A percentile compares a stretch with the other conserved stretches of the same genome.
Evolutionary conservation across 768 basidiomycete genomes (phyloP).

Genomic region (Leccinum broughii): DNA sequence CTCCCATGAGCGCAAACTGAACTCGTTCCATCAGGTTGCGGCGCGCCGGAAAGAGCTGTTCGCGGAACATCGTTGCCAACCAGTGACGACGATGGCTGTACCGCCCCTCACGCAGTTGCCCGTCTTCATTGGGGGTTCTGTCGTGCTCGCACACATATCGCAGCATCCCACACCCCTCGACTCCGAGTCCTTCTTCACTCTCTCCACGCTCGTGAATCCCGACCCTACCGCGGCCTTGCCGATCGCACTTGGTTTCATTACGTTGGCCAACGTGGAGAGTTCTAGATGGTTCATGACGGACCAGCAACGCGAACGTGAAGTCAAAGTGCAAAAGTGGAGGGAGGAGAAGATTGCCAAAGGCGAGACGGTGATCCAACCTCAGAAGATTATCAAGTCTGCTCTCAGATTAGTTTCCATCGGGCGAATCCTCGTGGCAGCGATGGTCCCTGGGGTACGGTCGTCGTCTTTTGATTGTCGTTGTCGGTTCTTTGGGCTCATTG

Average conservation of each 20-base stretch:
- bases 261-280: slow-evolving; percentile 79
- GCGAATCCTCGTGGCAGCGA: slow-evolving; percentile 64
- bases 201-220: slow-evolving; percentile 67
- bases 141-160: slow-evolving; percentile 56
- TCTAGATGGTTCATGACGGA: slow-evolving; percentile 70
- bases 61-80: slow-evolving; percentile 55
- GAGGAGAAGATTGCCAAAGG: slow-evolving; percentile 44
- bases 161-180: slow-evolving; percentile 65
- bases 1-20: slow-evolving; percentile 2
- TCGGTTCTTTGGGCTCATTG: slow-evolving; percentile 5
- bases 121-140: slow-evolving; percentile 66
- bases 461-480: slow-evolving; percentile 19
- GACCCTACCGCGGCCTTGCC: slow-evolving; percentile 73
- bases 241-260: slow-evolving; percentile 68
- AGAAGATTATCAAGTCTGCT: slow-evolving; percentile 52
- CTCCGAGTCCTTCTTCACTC: slow-evolving; percentile 73
- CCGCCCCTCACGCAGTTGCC: slow-evolving; percentile 71
- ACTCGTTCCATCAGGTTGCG: slow-evolving; percentile 43
- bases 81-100: slow-evolving; percentile 55
- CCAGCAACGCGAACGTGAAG: slow-evolving; percentile 52
- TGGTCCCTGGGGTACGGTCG: slow-evolving; percentile 64
- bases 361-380: slow-evolving; percentile 46
- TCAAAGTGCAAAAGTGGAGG: slow-evolving; percentile 47
- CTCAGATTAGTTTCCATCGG: slow-evolving; percentile 60
- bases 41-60: slow-evolving; percentile 60